Base-by-base conservation (phyloP, 2,329 filamentous ascomycete genomes). In the Nothopassalora personata region DNA sequence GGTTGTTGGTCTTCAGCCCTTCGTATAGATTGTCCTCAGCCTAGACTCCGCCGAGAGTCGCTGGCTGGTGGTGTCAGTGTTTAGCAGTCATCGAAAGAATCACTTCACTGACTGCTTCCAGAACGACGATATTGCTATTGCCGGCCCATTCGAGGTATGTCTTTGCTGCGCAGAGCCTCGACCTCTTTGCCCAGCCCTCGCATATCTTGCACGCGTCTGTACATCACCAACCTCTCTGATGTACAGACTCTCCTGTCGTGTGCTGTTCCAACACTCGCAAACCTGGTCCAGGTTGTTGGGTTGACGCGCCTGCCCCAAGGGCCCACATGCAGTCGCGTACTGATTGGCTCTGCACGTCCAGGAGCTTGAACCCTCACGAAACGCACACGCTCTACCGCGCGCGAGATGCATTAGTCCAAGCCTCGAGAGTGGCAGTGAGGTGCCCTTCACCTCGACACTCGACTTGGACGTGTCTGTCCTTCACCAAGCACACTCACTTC, bases 1-100 rank as follows among this genome's bases (percentile, higher is more conserved):
- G 80, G 67, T 91, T 91, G 72, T 92, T 91, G 54, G 83, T 85
- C 67, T 85, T 87, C 53, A 92, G 78, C 1, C 83, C 84, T 0
- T 85, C 82, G 69, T 91, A 87, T 0, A 90, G 72, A 1, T 87
- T 81, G 39, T 87, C 77, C 57, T 83, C 77, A 8, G 85, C 82
- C 89, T 88, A 91, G 11, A 85, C 84, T 3, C 89, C 89, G 1
- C 89, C 89, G 2, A 86, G 34, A 1, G 67, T 65, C 0, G 52
- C 48, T 18, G 50, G 57, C 60, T 57, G 49, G 6, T 45, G 33
- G 51, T 27, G 36, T 23, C 31, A 23, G 30, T 19, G n/a, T 9
- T 1, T 18, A 46, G 4, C 19, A 15, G 5, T 27, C 7, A 5
- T 10, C 9, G 5, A 8, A 4, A n/a, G n/a, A n/a, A 10, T 13